Evolutionary conservation across 1,284 basidiomycete species (phyloP), one percentile per base, ranked within the genome.

Genomic region (Microbotryum silenes-acaulis): DNA sequence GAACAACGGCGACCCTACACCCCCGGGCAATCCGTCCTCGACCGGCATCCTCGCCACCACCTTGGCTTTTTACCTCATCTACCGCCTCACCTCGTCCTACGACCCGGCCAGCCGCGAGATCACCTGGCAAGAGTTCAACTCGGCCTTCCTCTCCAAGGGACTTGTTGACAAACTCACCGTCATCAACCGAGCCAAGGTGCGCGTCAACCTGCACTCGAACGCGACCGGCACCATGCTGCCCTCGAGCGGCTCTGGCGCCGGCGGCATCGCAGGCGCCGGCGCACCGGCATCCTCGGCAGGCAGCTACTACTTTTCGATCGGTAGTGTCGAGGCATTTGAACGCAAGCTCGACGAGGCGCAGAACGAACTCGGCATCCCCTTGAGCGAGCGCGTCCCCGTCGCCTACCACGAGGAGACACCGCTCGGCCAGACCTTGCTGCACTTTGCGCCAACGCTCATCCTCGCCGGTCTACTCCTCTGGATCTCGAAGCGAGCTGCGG

Each of bases 241-340:
- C 23, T 56, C 67, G 7, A 29, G 29, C n/a, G 51, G 27, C 29
- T 52, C 56, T 21, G 51, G 57, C 25, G 59, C 48, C 8, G 55
- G 66, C 31, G 66, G 51, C 50, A 51, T 54, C 51, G 56, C 69
- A 14, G 33, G 60, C 42, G 20, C 57, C 25, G 59, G 52, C 42
- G 45, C 56, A 21, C 31, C 61, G 12, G 61, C 70, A 21, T 61
- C 69, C 33, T 53, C 70, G 1, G 65, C 67, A 9, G 33, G 23
- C 10, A 69, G 70, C 37, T 97, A 91, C 78, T 87, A 87, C 77
- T 99, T 99, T 82, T 93, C 91, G 61, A 97, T 99, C 73, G 94
- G 96, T 56, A 94, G 90, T 55, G 87, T 97, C 42, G 94, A 99
- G 74, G 91, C 91, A 6, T 97, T 99, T 74, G 94, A 99, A 77